Evolutionary conservation across 768 basidiomycete genomes (phyloP), one percentile per base, ranked within the genome.

Genomic region (Fibroporia radiculosa): DNA sequence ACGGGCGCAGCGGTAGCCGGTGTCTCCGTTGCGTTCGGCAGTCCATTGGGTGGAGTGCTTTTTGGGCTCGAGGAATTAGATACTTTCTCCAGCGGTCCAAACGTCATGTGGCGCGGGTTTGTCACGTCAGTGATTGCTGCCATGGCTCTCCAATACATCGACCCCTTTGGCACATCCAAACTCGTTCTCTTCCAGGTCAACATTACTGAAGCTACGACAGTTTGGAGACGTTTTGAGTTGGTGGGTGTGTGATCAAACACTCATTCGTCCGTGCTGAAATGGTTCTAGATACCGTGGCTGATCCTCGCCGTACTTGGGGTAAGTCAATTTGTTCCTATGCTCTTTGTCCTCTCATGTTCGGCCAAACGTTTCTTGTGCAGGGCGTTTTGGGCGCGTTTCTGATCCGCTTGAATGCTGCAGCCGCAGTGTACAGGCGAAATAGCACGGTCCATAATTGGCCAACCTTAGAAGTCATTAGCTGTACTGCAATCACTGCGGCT

Each of bases 71-170:
- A 92, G 71, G 81, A 84, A 57, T 63, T 84, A 14, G 81, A 82
- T 51, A 74, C 77, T 1, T 82, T 82, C 56, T 74, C 79, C 14
- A 78, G 75, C 52, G 81, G 82, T 48, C 79, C 80, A 2, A 85
- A 89, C 51, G 83, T 85, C 23, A 78, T 85, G 73, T 85, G 83
- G 84, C 72, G 79, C 45, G 87, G 82, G n/a, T 95, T 95, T 58
- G 89, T 89, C 44, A 89, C 87, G 13, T 90, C 88, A 6, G 86
- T 83, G 40, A 75, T 92, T 41, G 91, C 91, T 0, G 88, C 89
- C 1, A 78, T 89, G n/a, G 74, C 84, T 0, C 63, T 95, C 42
- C 85, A 90, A 60, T 80, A 82, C 61, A 73, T 92, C 37, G 83
- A 93, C 56, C 91, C 91, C 0, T 93, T 92, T 59, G 82, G 83